Base-by-base conservation (phyloP, 495 filamentous ascomycete genomes). In the Physcia stellaris region DNA sequence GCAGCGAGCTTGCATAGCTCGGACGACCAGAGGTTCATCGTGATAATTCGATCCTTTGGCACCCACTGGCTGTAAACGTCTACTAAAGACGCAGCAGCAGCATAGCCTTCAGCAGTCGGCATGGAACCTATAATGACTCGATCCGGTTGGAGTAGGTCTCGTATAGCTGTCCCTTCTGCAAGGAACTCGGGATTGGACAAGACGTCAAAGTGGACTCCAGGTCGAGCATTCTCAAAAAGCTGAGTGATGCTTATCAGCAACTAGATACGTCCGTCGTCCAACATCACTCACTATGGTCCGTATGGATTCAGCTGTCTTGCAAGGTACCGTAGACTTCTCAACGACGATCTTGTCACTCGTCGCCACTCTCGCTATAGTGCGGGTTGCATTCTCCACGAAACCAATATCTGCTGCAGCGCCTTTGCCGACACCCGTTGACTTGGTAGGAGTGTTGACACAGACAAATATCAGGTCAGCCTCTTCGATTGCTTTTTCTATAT, bases 101-200 rank as follows among this genome's bases (percentile, higher is more conserved):
- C 60, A 12, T 59, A 60, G 10, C 80, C 82, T 2, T 64, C 48
- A 3, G 57, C 40, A 0, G 73, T 82, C 10, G 57, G 56, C 2
- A 69, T 57, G 2, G 77, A 84, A 16, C 84, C 84, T 49, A 92
- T 86, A 17, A 88, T 62, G 9, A 88, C 71, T 7, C 84, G 73
- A 41, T 85, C 80, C 3, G 84, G 84, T n/a, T 61, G 48, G 37
- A 80, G 67, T 15, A 88, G 59, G 49, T 88, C 75, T 6, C 67
- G 50, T 40, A 88, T 66, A 1, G 84, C 84, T 1, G 78, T 83
- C 12, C 84, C 84, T 42, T 84, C 82, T 7, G 84, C 77, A 0
- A 88, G 62, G 44, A 87, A 88, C 48, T 92, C 83, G 3, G 84
- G 84, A 51, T 87, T 92, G 9, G 81, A 86, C 3, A 92, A 67